phyloP scores from a whole-genome alignment of 2,329 filamentous ascomycete species.

The Botrytis hyacinthi region DNA sequence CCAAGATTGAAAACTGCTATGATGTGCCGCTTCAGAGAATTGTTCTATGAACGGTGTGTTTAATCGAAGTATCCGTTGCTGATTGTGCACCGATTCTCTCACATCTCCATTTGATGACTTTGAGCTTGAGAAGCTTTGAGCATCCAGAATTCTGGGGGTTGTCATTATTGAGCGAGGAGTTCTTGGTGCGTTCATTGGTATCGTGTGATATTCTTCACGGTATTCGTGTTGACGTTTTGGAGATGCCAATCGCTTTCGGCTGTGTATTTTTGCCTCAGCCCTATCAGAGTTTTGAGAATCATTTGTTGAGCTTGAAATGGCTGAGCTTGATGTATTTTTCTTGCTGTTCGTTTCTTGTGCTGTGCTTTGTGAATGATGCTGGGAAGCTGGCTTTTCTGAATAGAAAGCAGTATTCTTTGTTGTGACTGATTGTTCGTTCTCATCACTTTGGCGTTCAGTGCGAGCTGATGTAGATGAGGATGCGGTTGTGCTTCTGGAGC shows the following conservation, averaged over 20 bases:
- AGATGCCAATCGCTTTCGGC: slow-evolving; percentile 12
- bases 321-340: neutral
- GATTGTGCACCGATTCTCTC: neutral
- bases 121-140: neutral
- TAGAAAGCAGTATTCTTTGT: neutral
- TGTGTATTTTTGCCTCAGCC: neutral
- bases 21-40: slow-evolving; percentile 5
- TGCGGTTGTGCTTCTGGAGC: neutral
- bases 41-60: slow-evolving; percentile 1
- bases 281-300: neutral
- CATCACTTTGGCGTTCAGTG: neutral
- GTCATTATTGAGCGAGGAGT: neutral
- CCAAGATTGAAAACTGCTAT: slow-evolving; percentile 2
- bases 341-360: neutral
- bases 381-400: neutral
- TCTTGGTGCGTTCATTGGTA: slow-evolving; percentile 8
- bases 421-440: neutral
- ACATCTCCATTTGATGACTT: neutral
- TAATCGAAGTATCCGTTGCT: neutral
- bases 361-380: neutral
- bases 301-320: no score
- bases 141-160: neutral
- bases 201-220: slow-evolving; percentile 10
- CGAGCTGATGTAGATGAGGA: slow-evolving; percentile 2
- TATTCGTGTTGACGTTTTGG: slow-evolving; percentile 13